Percentiles rank a stretch among this genome's conserved stretches.
These are phyloP conservation scores for Fusarium haematococcum DNA, from an alignment of 2,329 filamentous ascomycete genomes.

Conservation along the genomic window DNA sequence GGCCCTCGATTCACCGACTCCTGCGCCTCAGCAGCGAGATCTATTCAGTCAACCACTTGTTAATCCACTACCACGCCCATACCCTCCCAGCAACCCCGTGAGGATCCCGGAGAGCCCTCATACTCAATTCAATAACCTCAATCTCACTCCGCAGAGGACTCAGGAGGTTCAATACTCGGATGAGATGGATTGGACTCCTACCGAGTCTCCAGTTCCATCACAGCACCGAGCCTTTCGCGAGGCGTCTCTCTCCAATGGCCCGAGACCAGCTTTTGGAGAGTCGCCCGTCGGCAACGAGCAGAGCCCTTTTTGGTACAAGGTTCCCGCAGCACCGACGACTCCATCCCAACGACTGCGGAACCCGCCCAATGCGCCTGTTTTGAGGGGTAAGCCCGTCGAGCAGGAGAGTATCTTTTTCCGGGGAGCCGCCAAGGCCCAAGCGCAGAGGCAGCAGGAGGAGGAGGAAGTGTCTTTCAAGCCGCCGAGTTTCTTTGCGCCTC, in stretches of 20 bases:
- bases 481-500: slow-evolving; percentile 69
- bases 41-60: slow-evolving; percentile 23
- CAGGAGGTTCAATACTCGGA: slow-evolving; percentile 58
- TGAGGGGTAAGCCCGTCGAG: slow-evolving; percentile 59
- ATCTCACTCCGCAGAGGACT: slow-evolving; percentile 28
- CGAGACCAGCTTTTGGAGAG: slow-evolving; percentile 59
- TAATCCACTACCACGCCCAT: slow-evolving; percentile 32
- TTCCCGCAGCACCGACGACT: slow-evolving; percentile 76
- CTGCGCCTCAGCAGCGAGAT: slow-evolving; percentile 27
- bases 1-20: slow-evolving; percentile 45
- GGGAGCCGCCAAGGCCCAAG: slow-evolving; percentile 33
- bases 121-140: slow-evolving; percentile 24
- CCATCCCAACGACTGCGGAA: slow-evolving; percentile 73
- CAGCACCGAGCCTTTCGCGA: slow-evolving; percentile 66
- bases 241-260: slow-evolving; percentile 53
- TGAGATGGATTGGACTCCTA: slow-evolving; percentile 81
- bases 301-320: slow-evolving; percentile 75
- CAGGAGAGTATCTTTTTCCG: slow-evolving; percentile 65
- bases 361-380: slow-evolving; percentile 66
- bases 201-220: slow-evolving; percentile 56
- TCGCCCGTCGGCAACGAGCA: slow-evolving; percentile 57
- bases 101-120: slow-evolving; percentile 15
- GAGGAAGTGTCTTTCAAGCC: slow-evolving; percentile 64
- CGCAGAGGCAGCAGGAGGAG: slow-evolving; percentile 11
- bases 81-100: slow-evolving; percentile 28